Evolutionary conservation across 1,139 yeast genomes (phyloP).

Genomic region (Starmera stellimalicola): DNA sequence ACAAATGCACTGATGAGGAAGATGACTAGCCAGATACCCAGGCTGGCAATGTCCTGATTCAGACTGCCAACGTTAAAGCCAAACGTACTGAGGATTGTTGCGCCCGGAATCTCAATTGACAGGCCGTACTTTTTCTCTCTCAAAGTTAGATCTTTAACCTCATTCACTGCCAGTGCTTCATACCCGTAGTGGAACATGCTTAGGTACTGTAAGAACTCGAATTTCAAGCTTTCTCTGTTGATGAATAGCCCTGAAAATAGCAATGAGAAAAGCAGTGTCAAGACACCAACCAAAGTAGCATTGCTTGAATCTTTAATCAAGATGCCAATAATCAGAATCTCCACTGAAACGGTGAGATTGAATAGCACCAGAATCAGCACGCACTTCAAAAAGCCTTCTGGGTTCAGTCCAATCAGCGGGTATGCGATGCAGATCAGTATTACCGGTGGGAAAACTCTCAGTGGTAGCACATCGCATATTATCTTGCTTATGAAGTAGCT

Average conservation of each 20-base stretch:
- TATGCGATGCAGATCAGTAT: slow-evolving; percentile 77
- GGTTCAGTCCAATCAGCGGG: slow-evolving; percentile 82
- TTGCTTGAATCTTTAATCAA: slow-evolving; percentile 85
- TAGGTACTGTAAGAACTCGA: slow-evolving; percentile 73
- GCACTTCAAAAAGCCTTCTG: slow-evolving; percentile 74
- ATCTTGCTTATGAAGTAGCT: slow-evolving; percentile 82
- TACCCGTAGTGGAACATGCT: slow-evolving; percentile 94
- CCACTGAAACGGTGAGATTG: slow-evolving; percentile 79
- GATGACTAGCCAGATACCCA: slow-evolving; percentile 38
- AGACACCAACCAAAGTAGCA: slow-evolving; percentile 81
- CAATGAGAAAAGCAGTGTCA: slow-evolving; percentile 73
- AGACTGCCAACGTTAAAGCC: slow-evolving; percentile 83
- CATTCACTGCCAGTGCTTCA: slow-evolving; percentile 86
- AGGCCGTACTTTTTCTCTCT: slow-evolving; percentile 87
- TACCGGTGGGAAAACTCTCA: slow-evolving; percentile 84
- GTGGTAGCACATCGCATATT: slow-evolving; percentile 80
- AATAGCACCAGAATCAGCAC: slow-evolving; percentile 64
- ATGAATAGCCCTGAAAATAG: slow-evolving; percentile 90
- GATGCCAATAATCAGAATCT: slow-evolving; percentile 80
- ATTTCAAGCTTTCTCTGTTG: slow-evolving; percentile 46
- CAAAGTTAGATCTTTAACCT: slow-evolving; percentile 79
- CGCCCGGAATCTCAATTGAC: slow-evolving; percentile 97
- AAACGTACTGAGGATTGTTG: slow-evolving; percentile 88
- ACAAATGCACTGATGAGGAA: slow-evolving; percentile 65
- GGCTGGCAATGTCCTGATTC: slow-evolving; percentile 49